phyloP scores from a whole-genome alignment of 73 alveolate genomes.

The Stentor roeselii region DNA sequence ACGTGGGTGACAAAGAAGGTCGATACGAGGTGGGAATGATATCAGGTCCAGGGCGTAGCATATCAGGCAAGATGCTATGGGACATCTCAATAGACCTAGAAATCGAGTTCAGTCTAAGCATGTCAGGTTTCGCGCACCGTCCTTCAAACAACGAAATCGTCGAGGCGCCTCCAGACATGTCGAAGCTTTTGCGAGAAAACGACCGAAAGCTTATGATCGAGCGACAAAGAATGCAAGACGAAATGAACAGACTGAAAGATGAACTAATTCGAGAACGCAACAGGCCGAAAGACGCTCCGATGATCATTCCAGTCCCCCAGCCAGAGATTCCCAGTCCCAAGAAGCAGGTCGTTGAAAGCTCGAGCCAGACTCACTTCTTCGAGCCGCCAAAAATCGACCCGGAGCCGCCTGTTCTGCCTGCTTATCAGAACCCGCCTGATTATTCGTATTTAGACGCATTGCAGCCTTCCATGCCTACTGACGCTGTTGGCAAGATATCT shows the following conservation, averaged over 20 bases:
- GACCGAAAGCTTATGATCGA: neutral
- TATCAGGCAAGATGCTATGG: slow-evolving; percentile 23
- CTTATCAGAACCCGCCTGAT: neutral
- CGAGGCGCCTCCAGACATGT: neutral
- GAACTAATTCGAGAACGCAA: neutral
- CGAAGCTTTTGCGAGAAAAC: neutral
- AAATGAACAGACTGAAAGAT: neutral
- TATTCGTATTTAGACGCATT: neutral
- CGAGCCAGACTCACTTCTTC: neutral
- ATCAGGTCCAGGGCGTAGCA: slow-evolving; percentile 22
- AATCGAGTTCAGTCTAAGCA: neutral
- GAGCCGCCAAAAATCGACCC: neutral
- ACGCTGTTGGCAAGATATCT: neutral
- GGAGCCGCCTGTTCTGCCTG: too few species aligned
- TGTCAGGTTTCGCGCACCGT: neutral
- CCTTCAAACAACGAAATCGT: too few species aligned
- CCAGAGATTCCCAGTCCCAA: neutral
- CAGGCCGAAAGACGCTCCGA: neutral
- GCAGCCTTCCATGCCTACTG: neutral
- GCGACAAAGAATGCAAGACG: neutral
- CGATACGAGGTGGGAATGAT: neutral
- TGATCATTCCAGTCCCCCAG: neutral
- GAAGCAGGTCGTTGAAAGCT: neutral
- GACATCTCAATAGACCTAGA: neutral
- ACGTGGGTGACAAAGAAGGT: neutral